These are phyloP conservation scores for Balakata baccata DNA, from an alignment of 345 rosid genomes.

Conservation along the genomic window DNA sequence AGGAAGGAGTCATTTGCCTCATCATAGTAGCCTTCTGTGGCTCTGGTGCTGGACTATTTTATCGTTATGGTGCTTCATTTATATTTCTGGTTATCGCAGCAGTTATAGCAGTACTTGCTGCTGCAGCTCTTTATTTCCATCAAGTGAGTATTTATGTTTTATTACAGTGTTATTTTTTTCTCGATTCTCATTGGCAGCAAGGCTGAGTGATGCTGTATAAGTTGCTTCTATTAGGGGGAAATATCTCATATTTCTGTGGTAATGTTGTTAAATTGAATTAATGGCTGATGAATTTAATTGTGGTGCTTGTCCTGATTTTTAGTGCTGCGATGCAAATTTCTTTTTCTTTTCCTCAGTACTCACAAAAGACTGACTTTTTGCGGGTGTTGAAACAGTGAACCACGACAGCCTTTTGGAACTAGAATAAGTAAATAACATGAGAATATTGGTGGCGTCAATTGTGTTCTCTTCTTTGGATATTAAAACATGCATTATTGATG, in stretches of 20 bases:
- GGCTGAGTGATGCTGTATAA: neutral
- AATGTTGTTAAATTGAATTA: neutral
- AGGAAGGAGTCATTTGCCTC: constrained; percentile 76
- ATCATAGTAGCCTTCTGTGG: constrained; percentile 68
- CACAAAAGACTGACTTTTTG: neutral
- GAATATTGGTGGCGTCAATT: neutral
- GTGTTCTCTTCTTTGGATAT: neutral
- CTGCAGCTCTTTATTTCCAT: constrained; percentile 56
- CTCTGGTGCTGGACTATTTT: constrained; percentile 60
- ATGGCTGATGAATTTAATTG: neutral
- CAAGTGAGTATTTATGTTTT: constrained; percentile 46
- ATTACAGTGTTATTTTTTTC: neutral
- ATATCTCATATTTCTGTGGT: neutral
- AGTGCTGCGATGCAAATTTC: neutral
- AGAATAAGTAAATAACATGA: neutral
- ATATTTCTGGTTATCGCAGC: constrained; percentile 45
- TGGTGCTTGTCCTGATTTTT: neutral
- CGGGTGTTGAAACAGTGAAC: neutral
- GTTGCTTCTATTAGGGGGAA: neutral
- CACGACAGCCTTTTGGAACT: neutral
- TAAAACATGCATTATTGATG: neutral
- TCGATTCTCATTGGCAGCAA: neutral
- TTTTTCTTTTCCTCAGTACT: neutral
- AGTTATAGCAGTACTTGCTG: constrained; percentile 52
- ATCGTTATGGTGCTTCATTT: constrained; percentile 55